phyloP scores from a whole-genome alignment of 805 yeast species.

The Barnettozyma sucrosica region DNA sequence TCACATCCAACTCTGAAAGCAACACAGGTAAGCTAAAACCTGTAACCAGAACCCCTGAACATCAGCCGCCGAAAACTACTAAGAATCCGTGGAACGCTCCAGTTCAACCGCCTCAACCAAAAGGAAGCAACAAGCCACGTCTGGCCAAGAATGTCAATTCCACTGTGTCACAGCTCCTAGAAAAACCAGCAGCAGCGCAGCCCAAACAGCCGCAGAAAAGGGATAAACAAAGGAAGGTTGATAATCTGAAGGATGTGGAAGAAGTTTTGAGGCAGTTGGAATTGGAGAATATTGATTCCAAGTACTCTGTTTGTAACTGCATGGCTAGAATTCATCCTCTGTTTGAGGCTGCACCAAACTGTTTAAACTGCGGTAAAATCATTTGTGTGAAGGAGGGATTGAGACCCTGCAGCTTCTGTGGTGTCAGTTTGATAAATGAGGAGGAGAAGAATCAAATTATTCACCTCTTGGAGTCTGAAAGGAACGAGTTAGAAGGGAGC shows the following conservation, averaged over 20 bases:
- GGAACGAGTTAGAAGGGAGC: slow-evolving; percentile 35
- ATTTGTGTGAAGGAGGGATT: slow-evolving; percentile 87
- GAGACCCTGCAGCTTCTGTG: slow-evolving; percentile 86
- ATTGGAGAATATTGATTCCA: slow-evolving; percentile 22
- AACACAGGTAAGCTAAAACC: slow-evolving; percentile 2
- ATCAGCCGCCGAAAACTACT: not conserved
- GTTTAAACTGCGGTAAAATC: slow-evolving; percentile 89
- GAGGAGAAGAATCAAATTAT: slow-evolving; percentile 59
- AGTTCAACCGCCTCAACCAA: slow-evolving; percentile 1
- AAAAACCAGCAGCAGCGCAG: slow-evolving; percentile 30
- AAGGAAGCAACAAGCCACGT: slow-evolving; percentile 10
- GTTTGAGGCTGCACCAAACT: slow-evolving; percentile 87
- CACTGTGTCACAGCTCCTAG: slow-evolving; percentile 42
- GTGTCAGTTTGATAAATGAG: slow-evolving; percentile 52
- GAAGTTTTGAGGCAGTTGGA: slow-evolving; percentile 53
- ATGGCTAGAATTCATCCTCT: slow-evolving; percentile 86
- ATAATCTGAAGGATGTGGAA: slow-evolving; percentile 59
- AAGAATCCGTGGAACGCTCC: slow-evolving; percentile 17
- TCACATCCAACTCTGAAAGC: slow-evolving; percentile 26
- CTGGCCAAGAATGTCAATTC: slow-evolving; percentile 22
- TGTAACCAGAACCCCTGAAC: not conserved
- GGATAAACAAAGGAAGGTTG: slow-evolving; percentile 39
- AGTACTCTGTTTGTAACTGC: slow-evolving; percentile 56
- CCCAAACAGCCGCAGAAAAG: slow-evolving; percentile 32
- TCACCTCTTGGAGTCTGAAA: slow-evolving; percentile 48